Evolutionary conservation across 176 grass and related monocot genomes (phyloP), one percentile per base, ranked within the genome.

Genomic region (Coix lacrymajobi): DNA sequence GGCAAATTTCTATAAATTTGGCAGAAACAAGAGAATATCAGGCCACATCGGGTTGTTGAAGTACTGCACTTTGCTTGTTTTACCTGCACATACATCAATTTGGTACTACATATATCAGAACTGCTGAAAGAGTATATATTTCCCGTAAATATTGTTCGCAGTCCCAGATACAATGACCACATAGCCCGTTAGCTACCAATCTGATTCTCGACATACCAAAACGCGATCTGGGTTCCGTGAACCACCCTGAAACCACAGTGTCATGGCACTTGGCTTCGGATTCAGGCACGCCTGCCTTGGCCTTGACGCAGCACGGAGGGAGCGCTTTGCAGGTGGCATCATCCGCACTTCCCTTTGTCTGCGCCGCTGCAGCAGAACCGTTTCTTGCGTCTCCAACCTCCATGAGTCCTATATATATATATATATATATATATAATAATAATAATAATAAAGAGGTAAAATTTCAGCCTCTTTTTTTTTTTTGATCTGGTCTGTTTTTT

Each of bases 1-100:
- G 24, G 14, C 33, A 13, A 73, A 79, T 64, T 13, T 51, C 37
- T 46, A 82, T 71, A 34, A 25, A 26, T 58, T 11, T 33, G 12
- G 4, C 11, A 80, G 22, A 29, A 72, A 84, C 49, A 74, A 72
- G 15, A 48, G 29, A 63, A 38, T 92, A 94, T 92, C 95, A 73
- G 95, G 92, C 92, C 95, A 97, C 95, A 94, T 97, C 29, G 95
- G 95, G 39, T 97, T 97, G 58, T 97, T 97, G 88, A 89, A 97
- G 73, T 92, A 97, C 81, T 90, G 78, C 26, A 71, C 83, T 79
- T 92, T 92, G 78, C 81, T 75, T 52, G 60, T 80, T 86, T 92
- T 92, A 62, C 81, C 95, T 97, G 86, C 40, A 87, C 41, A 79
- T 43, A 25, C 24, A 81, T 16, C 43, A 56, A 49, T 11, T 71